These are phyloP conservation scores for Pseudopithomyces maydicus DNA, from an alignment of 2,329 filamentous ascomycete species.

Conservation along the genomic window DNA sequence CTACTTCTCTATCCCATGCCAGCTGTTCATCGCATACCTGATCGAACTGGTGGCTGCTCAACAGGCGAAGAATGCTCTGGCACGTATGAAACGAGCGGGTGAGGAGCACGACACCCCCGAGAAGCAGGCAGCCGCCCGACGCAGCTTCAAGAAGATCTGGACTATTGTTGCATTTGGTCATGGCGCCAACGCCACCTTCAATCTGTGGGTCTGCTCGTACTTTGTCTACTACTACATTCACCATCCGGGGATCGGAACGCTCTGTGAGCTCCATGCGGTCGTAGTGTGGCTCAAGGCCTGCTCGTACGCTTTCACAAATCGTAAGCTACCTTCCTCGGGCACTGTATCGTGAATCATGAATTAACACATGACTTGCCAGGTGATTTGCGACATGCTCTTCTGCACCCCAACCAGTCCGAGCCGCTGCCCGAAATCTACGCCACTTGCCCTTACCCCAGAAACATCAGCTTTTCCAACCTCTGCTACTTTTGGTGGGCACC, in stretches of 20 bases:
- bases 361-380: background rate
- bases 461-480: constrained; percentile 86
- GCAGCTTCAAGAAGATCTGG: constrained; percentile 76
- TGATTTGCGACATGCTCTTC: constrained; percentile 87
- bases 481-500: constrained; percentile 98
- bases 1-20: constrained; percentile 86
- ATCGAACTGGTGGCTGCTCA: constrained; percentile 84
- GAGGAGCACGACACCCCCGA: constrained; percentile 56
- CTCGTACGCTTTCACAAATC: constrained; percentile 95
- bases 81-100: constrained; percentile 55
- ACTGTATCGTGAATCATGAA: background rate
- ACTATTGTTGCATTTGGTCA: constrained; percentile 79
- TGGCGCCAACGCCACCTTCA: constrained; percentile 80
- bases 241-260: constrained; percentile 89
- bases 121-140: constrained; percentile 64
- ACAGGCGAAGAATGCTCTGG: constrained; percentile 73
- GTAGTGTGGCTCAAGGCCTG: constrained; percentile 96
- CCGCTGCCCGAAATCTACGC: constrained; percentile 81
- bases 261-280: constrained; percentile 88
- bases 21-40: constrained; percentile 86
- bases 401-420: constrained; percentile 75
- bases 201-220: constrained; percentile 78
- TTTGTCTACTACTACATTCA: constrained; percentile 91
- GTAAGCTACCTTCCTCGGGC: constrained; percentile 40
- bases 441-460: constrained; percentile 83